These are phyloP conservation scores for Adansonia madagascariensis DNA, from an alignment of 441 rosid species.

Conservation along the genomic window DNA sequence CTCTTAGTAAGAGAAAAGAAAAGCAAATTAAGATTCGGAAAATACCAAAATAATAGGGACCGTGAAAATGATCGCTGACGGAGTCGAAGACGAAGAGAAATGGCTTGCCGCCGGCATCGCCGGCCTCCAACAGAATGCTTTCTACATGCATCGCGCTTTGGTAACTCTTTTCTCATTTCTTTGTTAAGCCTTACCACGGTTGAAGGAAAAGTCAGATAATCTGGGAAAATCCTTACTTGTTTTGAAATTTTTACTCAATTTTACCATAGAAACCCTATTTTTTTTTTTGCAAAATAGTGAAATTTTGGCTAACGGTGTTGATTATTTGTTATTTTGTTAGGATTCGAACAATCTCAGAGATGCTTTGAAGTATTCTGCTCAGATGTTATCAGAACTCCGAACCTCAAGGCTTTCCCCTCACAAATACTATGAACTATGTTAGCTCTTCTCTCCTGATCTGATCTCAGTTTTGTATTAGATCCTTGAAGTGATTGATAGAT, in stretches of 20 bases:
- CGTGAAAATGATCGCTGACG: conserved; percentile 75
- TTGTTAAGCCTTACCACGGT: conserved; percentile 8
- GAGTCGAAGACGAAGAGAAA: conserved; percentile 88
- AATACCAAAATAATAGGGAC: conserved; percentile 29
- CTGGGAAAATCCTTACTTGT: conserved; percentile 7
- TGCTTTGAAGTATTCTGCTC: conserved; percentile 96
- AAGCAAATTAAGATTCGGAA: conserved; percentile 36
- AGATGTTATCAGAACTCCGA: conserved; percentile 96
- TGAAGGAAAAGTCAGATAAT: conserved; percentile 18
- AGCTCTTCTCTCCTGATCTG: conserved; percentile 38
- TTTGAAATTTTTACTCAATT: conserved; percentile 8
- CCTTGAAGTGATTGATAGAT: background rate
- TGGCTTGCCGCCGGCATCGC: conserved; percentile 95
- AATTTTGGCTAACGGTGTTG: conserved; percentile 4
- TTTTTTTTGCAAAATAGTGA: conserved; percentile 26
- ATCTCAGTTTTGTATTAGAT: conserved; percentile 22
- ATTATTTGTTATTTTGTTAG: conserved; percentile 38
- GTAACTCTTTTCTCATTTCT: conserved; percentile 42
- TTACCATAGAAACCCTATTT: conserved; percentile 32
- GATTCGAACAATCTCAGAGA: conserved; percentile 95
- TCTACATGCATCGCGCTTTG: conserved; percentile 98
- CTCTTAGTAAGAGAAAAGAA: background rate
- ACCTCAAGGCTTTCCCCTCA: conserved; percentile 98
- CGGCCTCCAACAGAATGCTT: conserved; percentile 96
- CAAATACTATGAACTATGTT: conserved; percentile 92